A percentile compares a stretch with the other conserved stretches of the same genome.
Evolutionary conservation across 192 early-diverging fungal species (phyloP).

Genomic region (Backusella sp.): DNA sequence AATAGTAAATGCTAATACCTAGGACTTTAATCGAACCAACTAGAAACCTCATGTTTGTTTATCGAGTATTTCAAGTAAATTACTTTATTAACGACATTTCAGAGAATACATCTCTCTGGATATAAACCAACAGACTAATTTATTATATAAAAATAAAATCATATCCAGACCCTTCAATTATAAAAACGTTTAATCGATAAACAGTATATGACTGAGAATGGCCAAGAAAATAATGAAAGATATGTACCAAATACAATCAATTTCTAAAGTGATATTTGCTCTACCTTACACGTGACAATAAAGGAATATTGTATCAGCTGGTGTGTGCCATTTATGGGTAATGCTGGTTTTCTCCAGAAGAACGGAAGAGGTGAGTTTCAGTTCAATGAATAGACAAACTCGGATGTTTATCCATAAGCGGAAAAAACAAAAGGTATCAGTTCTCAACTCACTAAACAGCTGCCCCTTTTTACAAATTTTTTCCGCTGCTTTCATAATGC

Average conservation of each 20-base stretch:
- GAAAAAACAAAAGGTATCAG: background rate
- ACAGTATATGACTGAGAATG: background rate
- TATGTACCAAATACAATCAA: background rate
- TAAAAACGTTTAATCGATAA: background rate
- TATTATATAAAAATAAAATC: background rate
- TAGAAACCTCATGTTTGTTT: background rate
- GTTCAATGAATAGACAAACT: background rate
- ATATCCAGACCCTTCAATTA: background rate
- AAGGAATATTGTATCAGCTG: background rate
- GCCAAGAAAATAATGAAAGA: background rate
- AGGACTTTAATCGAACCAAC: background rate
- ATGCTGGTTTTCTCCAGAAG: background rate
- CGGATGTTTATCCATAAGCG: conserved; percentile 1
- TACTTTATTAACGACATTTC: background rate
- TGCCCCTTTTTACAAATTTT: background rate
- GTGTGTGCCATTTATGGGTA: background rate
- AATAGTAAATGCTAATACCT: background rate
- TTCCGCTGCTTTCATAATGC: background rate
- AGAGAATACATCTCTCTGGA: background rate
- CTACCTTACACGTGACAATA: background rate
- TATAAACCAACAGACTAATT: background rate
- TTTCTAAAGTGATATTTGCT: background rate
- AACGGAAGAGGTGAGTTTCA: background rate
- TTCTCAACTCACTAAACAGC: background rate
- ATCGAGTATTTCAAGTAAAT: background rate